Percentiles rank a stretch among this genome's conserved stretches.
Conservation (phyloP, 2,329 filamentous ascomycete species). For the Orbilia ellipsospora region DNA sequence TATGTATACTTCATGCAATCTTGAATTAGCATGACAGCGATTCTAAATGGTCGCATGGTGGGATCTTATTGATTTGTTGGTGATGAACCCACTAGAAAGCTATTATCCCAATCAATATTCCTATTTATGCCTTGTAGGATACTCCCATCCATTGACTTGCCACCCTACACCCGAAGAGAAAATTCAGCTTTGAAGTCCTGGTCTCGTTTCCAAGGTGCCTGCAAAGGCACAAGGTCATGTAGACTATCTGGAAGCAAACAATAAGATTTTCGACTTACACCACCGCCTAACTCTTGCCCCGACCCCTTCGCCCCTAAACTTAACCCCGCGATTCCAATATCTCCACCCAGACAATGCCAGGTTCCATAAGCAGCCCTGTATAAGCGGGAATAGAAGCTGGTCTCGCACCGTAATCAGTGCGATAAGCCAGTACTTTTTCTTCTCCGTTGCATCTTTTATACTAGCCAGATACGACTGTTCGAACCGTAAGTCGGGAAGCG, state of each 20-base stretch:
- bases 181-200: neutral
- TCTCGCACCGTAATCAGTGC: slow-evolving; percentile 86
- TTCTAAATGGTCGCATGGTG: neutral
- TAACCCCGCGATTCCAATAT: slow-evolving; percentile 83
- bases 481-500: slow-evolving; percentile 84
- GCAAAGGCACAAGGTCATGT: no score
- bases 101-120: neutral
- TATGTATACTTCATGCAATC: slow-evolving; percentile 28
- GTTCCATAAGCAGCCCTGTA: slow-evolving; percentile 90
- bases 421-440: slow-evolving; percentile 78
- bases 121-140: slow-evolving; percentile 17
- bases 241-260: neutral
- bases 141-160: slow-evolving; percentile 48
- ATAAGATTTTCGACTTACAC: slow-evolving; percentile 68
- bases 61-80: no score
- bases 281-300: slow-evolving; percentile 84
- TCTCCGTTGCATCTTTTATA: slow-evolving; percentile 74
- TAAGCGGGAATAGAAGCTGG: slow-evolving; percentile 87
- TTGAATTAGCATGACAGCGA: neutral
- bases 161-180: slow-evolving; percentile 28
- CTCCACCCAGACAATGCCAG: slow-evolving; percentile 87
- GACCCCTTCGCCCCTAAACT: slow-evolving; percentile 78
- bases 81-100: slow-evolving; percentile 18
- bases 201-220: no score
- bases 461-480: slow-evolving; percentile 98